Base-by-base conservation (phyloP, 129 eudicot genomes). In the Chrysanthemum makinoi region DNA sequence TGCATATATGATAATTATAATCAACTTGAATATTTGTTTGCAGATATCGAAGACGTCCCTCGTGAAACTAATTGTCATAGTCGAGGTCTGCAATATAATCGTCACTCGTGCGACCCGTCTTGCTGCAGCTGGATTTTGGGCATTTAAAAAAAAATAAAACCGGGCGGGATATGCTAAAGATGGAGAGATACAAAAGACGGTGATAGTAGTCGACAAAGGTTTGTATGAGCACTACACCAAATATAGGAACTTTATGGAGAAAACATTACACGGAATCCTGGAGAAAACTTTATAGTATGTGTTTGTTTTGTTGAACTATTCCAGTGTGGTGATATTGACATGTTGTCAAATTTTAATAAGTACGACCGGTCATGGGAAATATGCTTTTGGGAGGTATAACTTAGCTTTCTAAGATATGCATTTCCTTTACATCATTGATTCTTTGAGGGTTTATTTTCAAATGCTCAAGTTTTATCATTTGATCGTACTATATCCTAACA, bases 21-120 rank as follows among this genome's bases (percentile, higher is more conserved):
- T 35, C 44, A 6, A 35, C 8, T 6, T 35, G 9, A 35, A n/a
- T 22, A 57, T 52, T 24, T 33, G 69, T 57, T 16, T 77, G 43
- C 81, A 90, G 98, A 84, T 89, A 80, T 58, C 85, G 1, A 59
- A 75, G 48, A 80, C 91, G 24, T 46, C 89, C 19, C 74, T 87
- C 56, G 76, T 78, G 70, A 84, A 85, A 54, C 84, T 93, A 81
- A 86, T 76, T 66, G 75, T 87, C 9, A 85, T 90, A 72, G 90
- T 85, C 5, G 88, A 86, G 80, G 77, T 94, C n/a, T 87, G 96
- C 85, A 77, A 87, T 72, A 84, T 87, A 7, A 61, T 94, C 2
- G 86, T 96, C 64, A 84, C 96, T 7, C 95, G 98, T 57, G 98
- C 96, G 5, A 96, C 97, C 24, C 83, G 97, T 3, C 89, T 94